These are phyloP conservation scores for Exsudoporus frostii DNA, from an alignment of 768 basidiomycete species.

Conservation along the genomic window DNA sequence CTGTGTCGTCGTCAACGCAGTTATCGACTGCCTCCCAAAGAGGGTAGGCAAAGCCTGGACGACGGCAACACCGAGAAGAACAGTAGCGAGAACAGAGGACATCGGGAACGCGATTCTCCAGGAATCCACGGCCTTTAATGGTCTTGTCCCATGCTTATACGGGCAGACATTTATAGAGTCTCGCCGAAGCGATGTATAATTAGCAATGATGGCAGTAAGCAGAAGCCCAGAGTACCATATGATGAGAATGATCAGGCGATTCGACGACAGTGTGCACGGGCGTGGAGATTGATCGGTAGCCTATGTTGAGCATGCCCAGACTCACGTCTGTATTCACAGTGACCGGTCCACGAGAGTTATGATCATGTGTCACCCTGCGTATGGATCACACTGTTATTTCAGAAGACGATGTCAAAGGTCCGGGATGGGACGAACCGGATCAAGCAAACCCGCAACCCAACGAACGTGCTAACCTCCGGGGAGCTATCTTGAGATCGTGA, in stretches of 20 bases:
- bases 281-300: not conserved
- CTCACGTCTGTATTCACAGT: not conserved
- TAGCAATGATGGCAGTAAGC: not conserved
- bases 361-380: not conserved
- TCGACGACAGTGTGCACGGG: not conserved
- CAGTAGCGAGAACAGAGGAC: slow-evolving; percentile 12
- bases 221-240: slow-evolving; percentile 2
- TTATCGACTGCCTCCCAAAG: slow-evolving; percentile 36
- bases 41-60: slow-evolving; percentile 26
- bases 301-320: not conserved
- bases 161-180: not conserved
- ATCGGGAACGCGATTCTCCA: slow-evolving; percentile 9
- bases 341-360: not conserved
- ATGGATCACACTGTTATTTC: not conserved
- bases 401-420: not conserved
- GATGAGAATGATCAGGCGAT: slow-evolving; percentile 1
- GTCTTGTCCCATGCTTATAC: not conserved
- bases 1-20: slow-evolving; percentile 37
- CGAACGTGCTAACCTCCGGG: slow-evolving; percentile 4
- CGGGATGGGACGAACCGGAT: not conserved
- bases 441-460: not conserved
- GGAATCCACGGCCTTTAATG: not conserved
- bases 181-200: not conserved
- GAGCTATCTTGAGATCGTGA: not conserved
- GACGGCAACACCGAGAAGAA: slow-evolving; percentile 11